phyloP scores from a whole-genome alignment of 768 basidiomycete genomes.

The Crepidotus variabilis region DNA sequence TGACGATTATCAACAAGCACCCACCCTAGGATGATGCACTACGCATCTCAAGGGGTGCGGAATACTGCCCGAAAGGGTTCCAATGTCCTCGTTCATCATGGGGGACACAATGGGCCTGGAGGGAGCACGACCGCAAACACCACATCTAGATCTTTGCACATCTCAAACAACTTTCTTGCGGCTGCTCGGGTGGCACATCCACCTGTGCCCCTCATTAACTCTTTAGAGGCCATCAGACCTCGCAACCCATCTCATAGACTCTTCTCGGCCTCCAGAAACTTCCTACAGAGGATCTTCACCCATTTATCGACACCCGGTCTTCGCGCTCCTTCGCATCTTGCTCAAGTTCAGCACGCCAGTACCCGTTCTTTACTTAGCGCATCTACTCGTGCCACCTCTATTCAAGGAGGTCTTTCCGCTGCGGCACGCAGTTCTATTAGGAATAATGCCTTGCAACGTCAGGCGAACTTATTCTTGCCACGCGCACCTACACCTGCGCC shows the following conservation, averaged over 20 bases:
- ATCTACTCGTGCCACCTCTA: slow-evolving; percentile 25
- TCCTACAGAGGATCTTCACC: slow-evolving; percentile 52
- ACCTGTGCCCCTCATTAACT: slow-evolving; percentile 4
- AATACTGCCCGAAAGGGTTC: slow-evolving; percentile 35
- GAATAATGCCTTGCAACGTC: slow-evolving; percentile 35
- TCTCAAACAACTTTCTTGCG: slow-evolving; percentile 35
- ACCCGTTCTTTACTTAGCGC: slow-evolving; percentile 28
- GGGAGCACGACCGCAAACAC: slow-evolving; percentile 20
- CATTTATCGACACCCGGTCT: slow-evolving; percentile 56
- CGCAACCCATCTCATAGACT: slow-evolving; percentile 38
- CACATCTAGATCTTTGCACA: slow-evolving; percentile 41
- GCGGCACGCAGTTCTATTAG: slow-evolving; percentile 48
- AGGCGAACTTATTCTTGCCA: slow-evolving; percentile 47
- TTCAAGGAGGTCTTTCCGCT: slow-evolving; percentile 55
- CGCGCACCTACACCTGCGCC: slow-evolving; percentile 41
- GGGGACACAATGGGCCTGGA: slow-evolving; percentile 22
- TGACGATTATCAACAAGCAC: slow-evolving; percentile 3
- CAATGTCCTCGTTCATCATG: slow-evolving; percentile 25
- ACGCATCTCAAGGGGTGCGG: slow-evolving; percentile 44
- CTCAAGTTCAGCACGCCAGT: slow-evolving; percentile 22
- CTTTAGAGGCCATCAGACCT: slow-evolving; percentile 13
- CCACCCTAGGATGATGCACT: slow-evolving; percentile 32
- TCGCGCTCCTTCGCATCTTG: slow-evolving; percentile 26
- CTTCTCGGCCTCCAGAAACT: slow-evolving; percentile 48
- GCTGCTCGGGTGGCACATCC: slow-evolving; percentile 10